phyloP scores from a whole-genome alignment of 768 basidiomycete genomes.

The Phylloporus rhodoxanthus region DNA sequence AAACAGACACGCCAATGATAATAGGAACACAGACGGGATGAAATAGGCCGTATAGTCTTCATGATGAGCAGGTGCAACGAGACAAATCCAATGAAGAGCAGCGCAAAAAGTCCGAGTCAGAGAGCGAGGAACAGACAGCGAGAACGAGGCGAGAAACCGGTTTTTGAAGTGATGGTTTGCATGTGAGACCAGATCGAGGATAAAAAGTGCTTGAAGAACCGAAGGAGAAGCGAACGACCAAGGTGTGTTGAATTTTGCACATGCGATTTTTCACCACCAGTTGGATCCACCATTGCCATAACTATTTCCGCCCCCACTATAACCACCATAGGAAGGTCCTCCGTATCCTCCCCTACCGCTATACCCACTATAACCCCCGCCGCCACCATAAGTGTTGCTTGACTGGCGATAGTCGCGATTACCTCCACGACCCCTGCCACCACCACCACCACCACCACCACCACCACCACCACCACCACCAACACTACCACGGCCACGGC shows the following conservation, averaged over 20 bases:
- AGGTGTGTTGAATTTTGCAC: constrained; percentile 9
- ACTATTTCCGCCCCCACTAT: constrained; percentile 25
- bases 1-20: constrained; percentile 28
- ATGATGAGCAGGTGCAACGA: constrained; percentile 49
- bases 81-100: constrained; percentile 60
- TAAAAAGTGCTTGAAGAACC: constrained; percentile 12
- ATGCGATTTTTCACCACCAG: constrained; percentile 43
- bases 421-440: constrained; percentile 30
- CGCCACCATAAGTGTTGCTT: constrained; percentile 25
- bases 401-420: constrained; percentile 32
- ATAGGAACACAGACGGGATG: constrained; percentile 38
- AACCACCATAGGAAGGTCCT: constrained; percentile 26
- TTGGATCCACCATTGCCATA: constrained; percentile 32
- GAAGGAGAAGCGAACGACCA: constrained; percentile 5
- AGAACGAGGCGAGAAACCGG: constrained; percentile 13
- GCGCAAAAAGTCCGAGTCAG: constrained; percentile 45
- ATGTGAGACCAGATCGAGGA: constrained; percentile 17
- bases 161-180: constrained; percentile 22
- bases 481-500: constrained; percentile 55
- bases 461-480: no score
- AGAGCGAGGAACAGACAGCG: constrained; percentile 27
- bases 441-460: no score
- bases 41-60: constrained; percentile 38
- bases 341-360: constrained; percentile 40
- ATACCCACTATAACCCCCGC: constrained; percentile 31